Evolutionary conservation across 306 rosid species (phyloP).

Genomic region (Bauhinia variegata): DNA sequence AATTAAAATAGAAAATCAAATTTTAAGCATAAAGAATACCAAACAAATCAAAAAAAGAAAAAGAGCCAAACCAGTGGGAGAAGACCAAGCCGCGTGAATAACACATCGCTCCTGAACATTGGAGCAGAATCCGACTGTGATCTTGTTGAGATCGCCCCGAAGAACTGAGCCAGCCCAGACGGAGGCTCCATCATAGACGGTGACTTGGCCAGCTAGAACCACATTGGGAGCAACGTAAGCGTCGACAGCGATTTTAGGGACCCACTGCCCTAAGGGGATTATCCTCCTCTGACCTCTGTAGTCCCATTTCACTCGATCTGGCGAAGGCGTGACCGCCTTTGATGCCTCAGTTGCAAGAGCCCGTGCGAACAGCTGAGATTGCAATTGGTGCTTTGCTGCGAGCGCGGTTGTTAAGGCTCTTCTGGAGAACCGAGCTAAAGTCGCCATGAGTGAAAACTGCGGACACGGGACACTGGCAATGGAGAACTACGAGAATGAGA

Average conservation of each 20-base stretch:
- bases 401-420: constrained; percentile 54
- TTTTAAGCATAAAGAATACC: background rate
- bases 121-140: constrained; percentile 85
- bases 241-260: constrained; percentile 88
- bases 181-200: constrained; percentile 86
- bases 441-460: constrained; percentile 47
- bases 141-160: constrained; percentile 98
- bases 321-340: constrained; percentile 55
- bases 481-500: constrained; percentile 5
- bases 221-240: constrained; percentile 99
- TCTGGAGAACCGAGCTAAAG: constrained; percentile 76
- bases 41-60: background rate
- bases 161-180: constrained; percentile 94
- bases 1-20: background rate
- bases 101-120: constrained; percentile 94
- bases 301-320: constrained; percentile 95
- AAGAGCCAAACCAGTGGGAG: constrained; percentile 79
- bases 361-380: constrained; percentile 42
- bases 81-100: constrained; percentile 94
- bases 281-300: constrained; percentile 96
- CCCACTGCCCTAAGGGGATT: constrained; percentile 94
- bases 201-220: constrained; percentile 97
- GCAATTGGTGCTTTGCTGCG: constrained; percentile 34
- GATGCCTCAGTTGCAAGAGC: constrained; percentile 59
- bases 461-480: constrained; percentile 9